These are phyloP conservation scores for Oryza meridionalis DNA, from an alignment of 176 grass and related monocot species.

Conservation along the genomic window DNA sequence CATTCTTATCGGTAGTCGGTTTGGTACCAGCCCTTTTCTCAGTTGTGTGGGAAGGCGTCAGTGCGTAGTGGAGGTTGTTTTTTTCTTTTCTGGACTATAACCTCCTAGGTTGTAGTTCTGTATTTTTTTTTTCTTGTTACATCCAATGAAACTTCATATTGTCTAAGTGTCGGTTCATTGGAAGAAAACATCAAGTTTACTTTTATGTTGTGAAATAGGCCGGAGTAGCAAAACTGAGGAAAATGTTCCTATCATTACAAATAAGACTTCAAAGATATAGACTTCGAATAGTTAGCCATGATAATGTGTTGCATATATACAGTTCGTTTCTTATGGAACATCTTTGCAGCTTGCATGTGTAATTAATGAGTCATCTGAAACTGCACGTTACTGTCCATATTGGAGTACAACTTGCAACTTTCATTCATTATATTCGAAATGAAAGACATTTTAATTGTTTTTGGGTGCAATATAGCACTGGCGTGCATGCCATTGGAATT, in stretches of 20 bases:
- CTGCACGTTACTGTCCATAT: not conserved
- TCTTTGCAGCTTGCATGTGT: too few species aligned
- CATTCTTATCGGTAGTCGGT: too few species aligned
- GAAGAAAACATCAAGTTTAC: not conserved
- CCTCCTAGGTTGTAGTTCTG: too few species aligned
- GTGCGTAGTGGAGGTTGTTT: too few species aligned
- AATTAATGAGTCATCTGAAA: not conserved
- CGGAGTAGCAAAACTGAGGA: not conserved
- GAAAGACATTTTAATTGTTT: not conserved
- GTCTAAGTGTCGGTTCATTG: too few species aligned
- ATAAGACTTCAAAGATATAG: constrained; percentile 6
- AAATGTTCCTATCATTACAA: not conserved
- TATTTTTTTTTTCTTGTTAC: too few species aligned
- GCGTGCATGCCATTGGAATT: constrained; percentile 2
- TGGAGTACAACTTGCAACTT: not conserved
- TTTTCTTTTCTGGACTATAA: too few species aligned
- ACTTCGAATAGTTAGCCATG: not conserved
- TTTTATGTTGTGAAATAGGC: not conserved
- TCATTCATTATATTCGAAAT: not conserved
- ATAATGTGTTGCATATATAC: not conserved
- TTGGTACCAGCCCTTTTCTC: too few species aligned
- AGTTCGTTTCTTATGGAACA: not conserved
- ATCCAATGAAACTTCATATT: too few species aligned
- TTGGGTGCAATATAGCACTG: not conserved
- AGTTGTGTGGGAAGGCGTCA: too few species aligned